Evolutionary conservation across 2,329 filamentous ascomycete genomes (phyloP).

Genomic region (Leptographium wingfieldii): DNA sequence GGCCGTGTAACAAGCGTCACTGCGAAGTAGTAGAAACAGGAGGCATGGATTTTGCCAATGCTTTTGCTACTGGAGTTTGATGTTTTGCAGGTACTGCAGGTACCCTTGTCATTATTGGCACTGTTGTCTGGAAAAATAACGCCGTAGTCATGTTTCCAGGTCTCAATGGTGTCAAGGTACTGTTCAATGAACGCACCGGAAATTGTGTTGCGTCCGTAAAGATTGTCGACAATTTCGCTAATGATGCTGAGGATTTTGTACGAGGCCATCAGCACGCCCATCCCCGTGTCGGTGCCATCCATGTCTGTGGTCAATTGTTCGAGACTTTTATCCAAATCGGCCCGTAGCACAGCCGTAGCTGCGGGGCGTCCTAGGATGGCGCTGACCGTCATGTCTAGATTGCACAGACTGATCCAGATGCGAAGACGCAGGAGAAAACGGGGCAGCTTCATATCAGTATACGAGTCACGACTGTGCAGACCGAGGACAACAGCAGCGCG

Average conservation of each 20-base stretch:
- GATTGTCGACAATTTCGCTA: conserved; percentile 27
- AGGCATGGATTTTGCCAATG: conserved; percentile 11
- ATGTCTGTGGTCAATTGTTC: background rate
- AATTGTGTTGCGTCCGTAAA: conserved; percentile 19
- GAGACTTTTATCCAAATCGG: conserved; percentile 13
- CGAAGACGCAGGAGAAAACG: conserved; percentile 17
- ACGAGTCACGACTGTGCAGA: conserved; percentile 27
- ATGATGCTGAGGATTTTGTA: conserved; percentile 30
- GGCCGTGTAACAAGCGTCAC: conserved; percentile 12
- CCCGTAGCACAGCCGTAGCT: conserved; percentile 18
- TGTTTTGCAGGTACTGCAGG: background rate
- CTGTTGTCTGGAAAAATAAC: background rate
- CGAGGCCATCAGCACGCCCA: conserved; percentile 24
- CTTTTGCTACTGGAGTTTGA: background rate
- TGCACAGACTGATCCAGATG: conserved; percentile 33
- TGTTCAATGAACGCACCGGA: conserved; percentile 3
- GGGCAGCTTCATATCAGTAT: conserved; percentile 2
- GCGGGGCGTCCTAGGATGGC: conserved; percentile 35
- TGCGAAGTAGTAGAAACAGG: conserved; percentile 14
- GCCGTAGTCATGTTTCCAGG: conserved; percentile 4
- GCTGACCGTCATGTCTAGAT: conserved; percentile 33
- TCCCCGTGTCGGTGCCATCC: background rate
- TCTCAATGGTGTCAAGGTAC: conserved; percentile 5
- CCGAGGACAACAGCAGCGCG: conserved; percentile 44
- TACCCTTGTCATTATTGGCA: background rate